Percentiles rank a stretch among this genome's conserved stretches.
These are phyloP conservation scores for Hamigera avellanea DNA, from an alignment of 495 filamentous ascomycete genomes.

Conservation along the genomic window DNA sequence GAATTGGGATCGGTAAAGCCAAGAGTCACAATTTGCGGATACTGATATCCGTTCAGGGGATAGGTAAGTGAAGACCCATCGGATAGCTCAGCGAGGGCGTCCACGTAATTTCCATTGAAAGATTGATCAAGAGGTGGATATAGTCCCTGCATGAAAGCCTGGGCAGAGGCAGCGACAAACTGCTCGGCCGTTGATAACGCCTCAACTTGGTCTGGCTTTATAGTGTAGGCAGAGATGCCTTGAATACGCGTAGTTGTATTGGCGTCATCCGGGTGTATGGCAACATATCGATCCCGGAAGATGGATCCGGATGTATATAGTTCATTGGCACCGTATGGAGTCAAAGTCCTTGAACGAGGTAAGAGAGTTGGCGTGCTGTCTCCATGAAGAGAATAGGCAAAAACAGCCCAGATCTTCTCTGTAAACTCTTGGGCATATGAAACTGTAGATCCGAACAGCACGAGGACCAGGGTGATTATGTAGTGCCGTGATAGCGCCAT, in stretches of 20 bases:
- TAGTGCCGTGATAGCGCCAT: no score
- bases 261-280: conserved; percentile 24
- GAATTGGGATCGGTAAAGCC: conserved; percentile 39
- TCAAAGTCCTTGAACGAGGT: conserved; percentile 39
- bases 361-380: conserved; percentile 56
- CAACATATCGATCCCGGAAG: conserved; percentile 50
- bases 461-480: no score
- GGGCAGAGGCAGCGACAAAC: conserved; percentile 46
- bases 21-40: conserved; percentile 46
- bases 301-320: conserved; percentile 47
- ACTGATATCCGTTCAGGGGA: conserved; percentile 67
- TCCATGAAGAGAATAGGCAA: conserved; percentile 63
- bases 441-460: no score
- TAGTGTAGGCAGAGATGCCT: conserved; percentile 27
- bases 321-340: conserved; percentile 57
- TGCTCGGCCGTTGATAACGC: conserved; percentile 36
- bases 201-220: conserved; percentile 35
- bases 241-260: conserved; percentile 23
- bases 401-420: conserved; percentile 55
- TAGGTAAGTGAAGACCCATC: conserved; percentile 44
- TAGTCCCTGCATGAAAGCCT: conserved; percentile 70
- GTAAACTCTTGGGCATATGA: conserved; percentile 12
- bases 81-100: conserved; percentile 33
- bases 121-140: conserved; percentile 54
- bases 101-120: conserved; percentile 25